Percentiles rank a stretch among this genome's conserved stretches.
Evolutionary conservation across 1,139 yeast genomes (phyloP).

Genomic region (Taphrina betulina): DNA sequence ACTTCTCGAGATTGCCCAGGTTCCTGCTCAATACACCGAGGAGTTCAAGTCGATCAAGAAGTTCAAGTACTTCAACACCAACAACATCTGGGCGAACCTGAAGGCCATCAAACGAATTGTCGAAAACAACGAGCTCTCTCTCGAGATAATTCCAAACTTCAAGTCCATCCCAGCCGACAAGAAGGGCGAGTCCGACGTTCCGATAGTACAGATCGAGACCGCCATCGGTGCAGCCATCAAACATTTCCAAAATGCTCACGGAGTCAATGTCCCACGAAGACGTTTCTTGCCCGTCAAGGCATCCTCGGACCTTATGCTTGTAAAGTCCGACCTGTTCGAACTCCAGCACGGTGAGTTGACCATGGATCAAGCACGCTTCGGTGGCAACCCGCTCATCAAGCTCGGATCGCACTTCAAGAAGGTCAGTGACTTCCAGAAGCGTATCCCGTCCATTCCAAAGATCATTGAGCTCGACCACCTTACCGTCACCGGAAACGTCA

Average conservation of each 20-base stretch:
- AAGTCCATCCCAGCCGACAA: constrained; percentile 62
- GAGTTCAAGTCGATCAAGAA: constrained; percentile 97
- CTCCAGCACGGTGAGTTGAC: constrained; percentile 89
- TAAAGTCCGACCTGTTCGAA: constrained; percentile 91
- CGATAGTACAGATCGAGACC: constrained; percentile 90
- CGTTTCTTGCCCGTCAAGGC: constrained; percentile 98
- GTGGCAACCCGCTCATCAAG: constrained; percentile 91
- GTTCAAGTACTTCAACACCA: constrained; percentile 96
- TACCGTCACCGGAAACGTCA: constrained; percentile 95
- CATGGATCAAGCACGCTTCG: constrained; percentile 81
- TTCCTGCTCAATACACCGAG: constrained; percentile 97
- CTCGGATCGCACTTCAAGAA: constrained; percentile 95
- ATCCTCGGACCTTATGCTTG: constrained; percentile 87
- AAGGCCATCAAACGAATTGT: constrained; percentile 91
- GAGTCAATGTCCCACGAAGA: constrained; percentile 96
- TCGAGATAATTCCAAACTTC: constrained; percentile 93
- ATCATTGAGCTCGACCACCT: constrained; percentile 94
- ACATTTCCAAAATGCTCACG: constrained; percentile 92
- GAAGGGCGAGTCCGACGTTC: constrained; percentile 48
- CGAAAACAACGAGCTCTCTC: constrained; percentile 75
- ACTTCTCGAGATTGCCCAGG: constrained; percentile 95
- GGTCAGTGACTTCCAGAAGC: constrained; percentile 83
- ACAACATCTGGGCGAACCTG: constrained; percentile 94
- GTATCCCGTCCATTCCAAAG: constrained; percentile 94
- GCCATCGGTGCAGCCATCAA: constrained; percentile 99